Evolutionary conservation across 371 early-diverging fungal genomes (phyloP), one percentile per base, ranked within the genome.

Genomic region (Umbelopsis sp.): DNA sequence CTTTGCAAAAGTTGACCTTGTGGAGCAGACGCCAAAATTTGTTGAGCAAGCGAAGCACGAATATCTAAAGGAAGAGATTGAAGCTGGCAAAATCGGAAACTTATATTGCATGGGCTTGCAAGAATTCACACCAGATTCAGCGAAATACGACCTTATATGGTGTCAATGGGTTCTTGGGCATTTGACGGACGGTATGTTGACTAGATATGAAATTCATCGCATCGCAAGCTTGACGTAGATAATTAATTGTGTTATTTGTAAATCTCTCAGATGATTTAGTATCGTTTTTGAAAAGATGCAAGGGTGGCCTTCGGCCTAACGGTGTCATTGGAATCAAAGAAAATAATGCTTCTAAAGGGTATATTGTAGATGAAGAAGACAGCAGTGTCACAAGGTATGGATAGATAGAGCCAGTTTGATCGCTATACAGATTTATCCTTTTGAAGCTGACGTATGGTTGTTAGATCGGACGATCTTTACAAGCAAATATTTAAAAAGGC

Each of bases 131-230:
- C 97, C 97, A 12, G 85, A 86, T n/a, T 70, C 80, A 38, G 84
- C 81, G 4, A 83, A 88, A 32, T 96, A 96, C 80, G 94, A 96
- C 73, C 75, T 94, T 44, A 94, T 98, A 32, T 98, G 98, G 98
- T 94, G 92, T 71, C 98, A 98, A 76, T 98, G 98, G 98, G 97
- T 97, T 1, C 80, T 97, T 14, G 88, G 91, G 14, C 93, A 94
- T 70, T 79, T 94, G 74, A 92, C 91, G 2, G 93, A 93, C 70
- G 89, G 90, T 89, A 83, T 67, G 51, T 7, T 20, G 32, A 41
- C 7, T 41, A 1, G 12, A 41, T 41, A 41, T 4, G 29, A 12
- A 41, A 41, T 41, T 41, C 7, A 10, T 12, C 7, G 41, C 41
- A 41, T 12, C 7, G 41, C 41, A 4, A 22, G 2, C 29, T 29